Conservation (phyloP, 2,329 filamentous ascomycete genomes). For the Ambrosiella xylebori region DNA sequence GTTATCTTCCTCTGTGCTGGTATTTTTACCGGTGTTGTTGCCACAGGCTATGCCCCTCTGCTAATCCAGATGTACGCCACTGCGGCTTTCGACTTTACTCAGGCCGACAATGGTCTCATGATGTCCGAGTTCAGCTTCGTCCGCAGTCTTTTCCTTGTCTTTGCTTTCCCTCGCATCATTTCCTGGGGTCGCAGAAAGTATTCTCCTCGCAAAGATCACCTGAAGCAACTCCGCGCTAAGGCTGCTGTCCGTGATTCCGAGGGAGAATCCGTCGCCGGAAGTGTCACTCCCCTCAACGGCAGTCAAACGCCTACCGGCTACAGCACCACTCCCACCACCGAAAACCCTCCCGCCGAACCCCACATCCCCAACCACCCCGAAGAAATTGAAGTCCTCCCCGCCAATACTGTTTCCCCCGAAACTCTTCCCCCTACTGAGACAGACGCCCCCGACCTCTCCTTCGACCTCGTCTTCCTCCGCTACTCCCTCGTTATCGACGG, state of each 20-base stretch:
- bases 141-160: constrained; percentile 36
- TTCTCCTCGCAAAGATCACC: constrained; percentile 3
- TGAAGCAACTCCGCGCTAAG: constrained; percentile 2
- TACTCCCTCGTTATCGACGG: constrained; percentile 51
- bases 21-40: constrained; percentile 49
- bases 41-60: constrained; percentile 49
- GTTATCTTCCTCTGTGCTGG: constrained; percentile 46
- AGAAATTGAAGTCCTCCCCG: constrained; percentile 25
- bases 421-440: constrained; percentile 18
- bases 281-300: constrained; percentile 3
- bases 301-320: constrained; percentile 6
- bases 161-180: constrained; percentile 37
- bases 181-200: constrained; percentile 22
- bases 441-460: constrained; percentile 29
- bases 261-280: neutral
- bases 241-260: constrained; percentile 7
- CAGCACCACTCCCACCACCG: constrained; percentile 4
- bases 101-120: constrained; percentile 38
- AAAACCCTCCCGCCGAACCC: neutral
- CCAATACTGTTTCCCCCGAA: constrained; percentile 29
- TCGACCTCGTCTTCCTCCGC: constrained; percentile 50
- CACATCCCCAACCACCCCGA: constrained; percentile 23
- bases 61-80: constrained; percentile 44
- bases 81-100: constrained; percentile 34
- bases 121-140: constrained; percentile 39